Evolutionary conservation across 179 eudicot genomes (phyloP), one percentile per base, ranked within the genome.

Genomic region (Dionaea muscipula): DNA sequence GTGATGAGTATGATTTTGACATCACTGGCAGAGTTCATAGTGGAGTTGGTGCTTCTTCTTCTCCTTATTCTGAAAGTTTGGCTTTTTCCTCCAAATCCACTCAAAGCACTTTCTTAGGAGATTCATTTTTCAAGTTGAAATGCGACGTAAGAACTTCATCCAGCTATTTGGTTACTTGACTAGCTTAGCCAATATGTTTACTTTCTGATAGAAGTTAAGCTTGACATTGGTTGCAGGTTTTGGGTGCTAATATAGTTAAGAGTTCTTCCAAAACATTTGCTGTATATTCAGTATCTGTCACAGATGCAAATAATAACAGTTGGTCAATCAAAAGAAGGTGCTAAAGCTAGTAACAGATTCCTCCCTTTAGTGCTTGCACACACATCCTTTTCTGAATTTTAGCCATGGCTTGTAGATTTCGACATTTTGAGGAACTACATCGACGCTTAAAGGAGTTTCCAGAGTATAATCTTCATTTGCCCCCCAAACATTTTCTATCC

Each of bases 261-360:
- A 84, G 98, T 71, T 79, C 93, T 71, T 91, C 98, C 21, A 79
- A 72, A 59, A 75, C 77, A 23, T 87, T 91, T 68, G 93, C 98
- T 55, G 98, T 91, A 20, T 91, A 91, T 67, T 79, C 85, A 57
- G 82, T 87, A 50, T 77, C 96, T 53, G 98, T 87, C 60, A 78
- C 76, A 40, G 98, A 91, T 72, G 75, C 81, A 37, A 76, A 87
- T 58, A 82, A 77, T 31, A 72, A 78, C 61, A 84, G 81, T 59
- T 91, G 98, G 98, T 87, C 94, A 44, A 91, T 91, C 63, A 91
- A 91, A 75, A 82, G 98, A 82, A 91, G 98, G 98, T 91, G 66
- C 56, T 50, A 39, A 26, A 59, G 51, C 26, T 41, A 52, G 41
- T 36, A 26, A 26, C 46, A 10, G 38, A 8, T 7, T 38, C 31